Evolutionary conservation across 2,329 filamentous ascomycete species (phyloP).

Genomic region (Trichoderma simmonsii): DNA sequence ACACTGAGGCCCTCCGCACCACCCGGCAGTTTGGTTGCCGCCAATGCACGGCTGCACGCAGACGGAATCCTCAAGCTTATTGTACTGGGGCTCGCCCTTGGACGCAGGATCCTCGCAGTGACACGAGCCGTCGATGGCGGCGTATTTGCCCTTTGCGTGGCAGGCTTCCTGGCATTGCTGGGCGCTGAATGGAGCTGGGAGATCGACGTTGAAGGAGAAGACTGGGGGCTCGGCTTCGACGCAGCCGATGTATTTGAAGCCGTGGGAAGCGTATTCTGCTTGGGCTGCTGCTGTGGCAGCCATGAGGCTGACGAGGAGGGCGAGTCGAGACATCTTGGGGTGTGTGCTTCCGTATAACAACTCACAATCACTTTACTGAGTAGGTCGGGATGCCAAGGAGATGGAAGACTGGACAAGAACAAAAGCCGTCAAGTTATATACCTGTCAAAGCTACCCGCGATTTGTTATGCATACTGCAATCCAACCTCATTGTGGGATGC

Average conservation of each 20-base stretch:
- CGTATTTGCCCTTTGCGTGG: slow-evolving; percentile 21
- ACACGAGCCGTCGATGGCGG: slow-evolving; percentile 27
- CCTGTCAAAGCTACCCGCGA: not conserved
- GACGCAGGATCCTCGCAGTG: slow-evolving; percentile 22
- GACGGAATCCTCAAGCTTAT: slow-evolving; percentile 22
- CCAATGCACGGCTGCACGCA: slow-evolving; percentile 25
- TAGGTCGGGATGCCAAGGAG: not conserved
- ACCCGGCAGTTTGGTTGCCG: slow-evolving; percentile 21
- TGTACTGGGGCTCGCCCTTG: slow-evolving; percentile 13
- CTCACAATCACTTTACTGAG: not conserved
- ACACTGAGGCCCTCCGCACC: slow-evolving; percentile 27
- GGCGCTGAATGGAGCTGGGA: slow-evolving; percentile 22
- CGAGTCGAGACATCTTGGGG: slow-evolving; percentile 19
- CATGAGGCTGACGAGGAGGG: slow-evolving; percentile 26
- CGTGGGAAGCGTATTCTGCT: slow-evolving; percentile 19
- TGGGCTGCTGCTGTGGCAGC: slow-evolving; percentile 25
- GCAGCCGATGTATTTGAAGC: slow-evolving; percentile 32
- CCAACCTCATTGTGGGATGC: not conserved
- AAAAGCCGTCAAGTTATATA: not conserved
- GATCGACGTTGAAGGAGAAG: slow-evolving; percentile 22
- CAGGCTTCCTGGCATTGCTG: slow-evolving; percentile 25
- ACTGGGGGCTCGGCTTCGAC: slow-evolving; percentile 21
- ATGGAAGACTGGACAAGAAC: not conserved
- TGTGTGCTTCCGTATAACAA: not conserved
- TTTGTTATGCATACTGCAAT: not conserved